Percentiles rank a stretch among this genome's conserved stretches.
Conservation (phyloP, 148 eudicot genomes). For the Hydrangea macrophylla region DNA sequence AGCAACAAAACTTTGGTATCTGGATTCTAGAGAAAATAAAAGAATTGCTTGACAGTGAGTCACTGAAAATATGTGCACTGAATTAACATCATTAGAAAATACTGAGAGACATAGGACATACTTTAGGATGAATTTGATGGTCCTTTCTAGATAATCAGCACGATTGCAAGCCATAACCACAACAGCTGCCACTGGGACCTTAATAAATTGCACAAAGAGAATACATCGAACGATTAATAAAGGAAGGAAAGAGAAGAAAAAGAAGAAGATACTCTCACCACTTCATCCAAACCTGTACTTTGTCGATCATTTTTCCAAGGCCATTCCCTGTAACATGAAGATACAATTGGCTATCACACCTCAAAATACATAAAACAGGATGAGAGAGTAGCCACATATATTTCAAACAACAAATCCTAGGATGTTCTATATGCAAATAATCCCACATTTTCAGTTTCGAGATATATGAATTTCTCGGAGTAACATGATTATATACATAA, state of each 20-base stretch:
- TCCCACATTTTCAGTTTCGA: background rate
- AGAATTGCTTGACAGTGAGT: background rate
- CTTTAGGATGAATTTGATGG: conserved; percentile 79
- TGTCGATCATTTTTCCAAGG: conserved; percentile 43
- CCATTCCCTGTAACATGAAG: conserved; percentile 59
- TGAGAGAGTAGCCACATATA: no score
- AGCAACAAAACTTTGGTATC: conserved; percentile 55
- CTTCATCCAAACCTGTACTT: conserved; percentile 60
- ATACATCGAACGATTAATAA: conserved; percentile 13
- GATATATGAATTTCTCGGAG: background rate
- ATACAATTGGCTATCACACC: conserved; percentile 1
- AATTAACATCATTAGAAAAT: background rate
- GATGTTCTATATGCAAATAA: no score
- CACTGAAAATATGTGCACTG: conserved; percentile 14
- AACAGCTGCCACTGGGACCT: conserved; percentile 92
- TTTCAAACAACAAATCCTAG: no score
- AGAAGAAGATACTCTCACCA: no score
- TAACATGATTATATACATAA: no score
- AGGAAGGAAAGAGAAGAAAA: conserved; percentile 6
- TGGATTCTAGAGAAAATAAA: conserved; percentile 24
- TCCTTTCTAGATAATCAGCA: conserved; percentile 94
- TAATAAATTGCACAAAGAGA: conserved; percentile 31
- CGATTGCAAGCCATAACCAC: conserved; percentile 98
- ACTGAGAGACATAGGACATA: conserved; percentile 29
- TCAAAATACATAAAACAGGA: background rate